Percentiles rank a stretch among this genome's conserved stretches.
Conservation (phyloP, 352 stramenopile genomes). For the Pythium aristosporum region DNA sequence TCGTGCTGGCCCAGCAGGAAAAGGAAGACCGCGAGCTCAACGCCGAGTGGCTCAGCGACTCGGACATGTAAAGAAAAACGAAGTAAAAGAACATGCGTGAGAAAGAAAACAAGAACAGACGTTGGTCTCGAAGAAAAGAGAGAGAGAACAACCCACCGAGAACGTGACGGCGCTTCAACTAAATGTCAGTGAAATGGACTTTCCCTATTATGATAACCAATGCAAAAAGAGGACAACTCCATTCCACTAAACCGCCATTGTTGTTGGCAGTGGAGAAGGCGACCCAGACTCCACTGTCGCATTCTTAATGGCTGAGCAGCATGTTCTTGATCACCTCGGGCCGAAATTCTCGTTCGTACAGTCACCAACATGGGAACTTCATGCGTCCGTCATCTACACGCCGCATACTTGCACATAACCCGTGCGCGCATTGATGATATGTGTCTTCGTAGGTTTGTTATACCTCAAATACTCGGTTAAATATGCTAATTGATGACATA, state of each 20-base stretch:
- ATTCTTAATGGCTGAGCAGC: no score
- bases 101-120: background rate
- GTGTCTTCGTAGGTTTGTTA: background rate
- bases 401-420: slow-evolving; percentile 11
- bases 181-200: no score
- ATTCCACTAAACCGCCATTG: no score
- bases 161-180: no score
- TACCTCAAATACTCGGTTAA: background rate
- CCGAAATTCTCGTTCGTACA: background rate
- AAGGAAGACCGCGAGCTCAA: slow-evolving; percentile 1
- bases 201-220: no score
- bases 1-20: background rate
- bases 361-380: background rate
- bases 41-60: slow-evolving; percentile 12
- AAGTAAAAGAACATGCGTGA: background rate
- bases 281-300: no score
- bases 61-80: slow-evolving; percentile 1
- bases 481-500: background rate
- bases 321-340: no score
- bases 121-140: no score
- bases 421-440: background rate
- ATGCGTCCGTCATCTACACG: background rate
- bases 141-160: no score
- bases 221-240: no score
- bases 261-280: no score